Conservation (phyloP, 2,329 filamentous ascomycete species). For the Didymella pinodella region DNA sequence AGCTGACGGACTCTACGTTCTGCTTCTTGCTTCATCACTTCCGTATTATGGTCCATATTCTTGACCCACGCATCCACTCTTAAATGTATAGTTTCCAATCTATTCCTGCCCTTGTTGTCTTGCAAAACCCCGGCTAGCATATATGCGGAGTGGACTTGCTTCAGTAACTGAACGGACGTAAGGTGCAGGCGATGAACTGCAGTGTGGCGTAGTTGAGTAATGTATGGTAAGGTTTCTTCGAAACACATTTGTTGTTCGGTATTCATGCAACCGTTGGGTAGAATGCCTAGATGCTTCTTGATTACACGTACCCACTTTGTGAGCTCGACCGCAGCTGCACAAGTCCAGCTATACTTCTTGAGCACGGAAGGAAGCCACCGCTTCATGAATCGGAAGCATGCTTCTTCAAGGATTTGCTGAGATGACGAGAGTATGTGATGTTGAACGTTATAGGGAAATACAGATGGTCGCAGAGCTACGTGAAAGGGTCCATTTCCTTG, state of each 20-base stretch:
- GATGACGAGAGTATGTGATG: neutral
- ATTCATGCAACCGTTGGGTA: conserved; percentile 9
- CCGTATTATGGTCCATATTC: neutral
- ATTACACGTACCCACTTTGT: conserved; percentile 6
- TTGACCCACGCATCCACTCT: neutral
- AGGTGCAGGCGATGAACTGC: conserved; percentile 13
- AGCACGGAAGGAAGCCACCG: conserved; percentile 4
- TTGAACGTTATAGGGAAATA: conserved; percentile 4
- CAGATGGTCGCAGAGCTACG: neutral
- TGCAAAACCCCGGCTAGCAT: neutral
- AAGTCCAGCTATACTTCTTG: neutral
- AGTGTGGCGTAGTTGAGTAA: conserved; percentile 6
- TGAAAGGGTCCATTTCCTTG: neutral
- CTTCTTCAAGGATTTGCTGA: conserved; percentile 5
- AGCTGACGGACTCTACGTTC: conserved; percentile 1
- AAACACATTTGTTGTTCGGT: neutral
- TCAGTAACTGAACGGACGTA: neutral
- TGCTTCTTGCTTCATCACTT: conserved; percentile 3
- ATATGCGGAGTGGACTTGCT: conserved; percentile 1
- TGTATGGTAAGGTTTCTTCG: neutral
- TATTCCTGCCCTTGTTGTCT: neutral
- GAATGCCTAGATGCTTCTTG: neutral
- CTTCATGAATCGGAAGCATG: conserved; percentile 6
- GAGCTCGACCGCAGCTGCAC: conserved; percentile 11
- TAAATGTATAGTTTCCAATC: neutral